These are phyloP conservation scores for Cornus florida DNA, from an alignment of 148 eudicot genomes.

Conservation along the genomic window DNA sequence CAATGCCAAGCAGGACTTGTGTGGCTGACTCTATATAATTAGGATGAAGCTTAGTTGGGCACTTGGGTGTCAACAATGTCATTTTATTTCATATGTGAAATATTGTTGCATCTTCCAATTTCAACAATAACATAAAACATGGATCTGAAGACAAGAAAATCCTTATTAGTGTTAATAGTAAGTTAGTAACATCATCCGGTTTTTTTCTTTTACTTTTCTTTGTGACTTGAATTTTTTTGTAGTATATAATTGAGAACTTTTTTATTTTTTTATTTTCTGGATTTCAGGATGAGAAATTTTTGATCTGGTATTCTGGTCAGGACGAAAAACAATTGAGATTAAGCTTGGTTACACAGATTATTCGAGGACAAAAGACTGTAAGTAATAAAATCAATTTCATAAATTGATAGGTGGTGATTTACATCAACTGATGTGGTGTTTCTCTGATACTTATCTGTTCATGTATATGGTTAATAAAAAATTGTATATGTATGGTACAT, in stretches of 20 bases:
- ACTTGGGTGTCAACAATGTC: neutral
- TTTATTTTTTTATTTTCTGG: neutral
- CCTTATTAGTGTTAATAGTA: neutral
- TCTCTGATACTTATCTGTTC: neutral
- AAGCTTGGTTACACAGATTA: slow-evolving; percentile 28
- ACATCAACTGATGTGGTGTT: neutral
- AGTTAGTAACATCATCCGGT: neutral
- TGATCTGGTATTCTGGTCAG: slow-evolving; percentile 47
- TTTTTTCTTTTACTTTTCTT: neutral
- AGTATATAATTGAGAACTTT: neutral
- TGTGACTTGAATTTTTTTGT: neutral
- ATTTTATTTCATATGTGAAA: neutral
- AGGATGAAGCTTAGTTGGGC: slow-evolving; percentile 3
- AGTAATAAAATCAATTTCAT: slow-evolving; percentile 15
- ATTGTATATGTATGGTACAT: neutral
- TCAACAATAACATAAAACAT: neutral
- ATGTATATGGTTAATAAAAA: neutral
- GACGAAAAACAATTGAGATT: slow-evolving; percentile 37
- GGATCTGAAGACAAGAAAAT: neutral
- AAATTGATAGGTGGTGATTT: neutral
- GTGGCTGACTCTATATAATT: neutral
- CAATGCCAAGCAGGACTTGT: neutral
- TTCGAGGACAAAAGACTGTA: slow-evolving; percentile 38
- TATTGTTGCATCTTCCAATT: neutral
- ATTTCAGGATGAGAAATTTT: slow-evolving; percentile 41